Percentiles rank a stretch among this genome's conserved stretches.
phyloP scores from a whole-genome alignment of 2,329 filamentous ascomycete species.

The Nothopassalora personata region DNA sequence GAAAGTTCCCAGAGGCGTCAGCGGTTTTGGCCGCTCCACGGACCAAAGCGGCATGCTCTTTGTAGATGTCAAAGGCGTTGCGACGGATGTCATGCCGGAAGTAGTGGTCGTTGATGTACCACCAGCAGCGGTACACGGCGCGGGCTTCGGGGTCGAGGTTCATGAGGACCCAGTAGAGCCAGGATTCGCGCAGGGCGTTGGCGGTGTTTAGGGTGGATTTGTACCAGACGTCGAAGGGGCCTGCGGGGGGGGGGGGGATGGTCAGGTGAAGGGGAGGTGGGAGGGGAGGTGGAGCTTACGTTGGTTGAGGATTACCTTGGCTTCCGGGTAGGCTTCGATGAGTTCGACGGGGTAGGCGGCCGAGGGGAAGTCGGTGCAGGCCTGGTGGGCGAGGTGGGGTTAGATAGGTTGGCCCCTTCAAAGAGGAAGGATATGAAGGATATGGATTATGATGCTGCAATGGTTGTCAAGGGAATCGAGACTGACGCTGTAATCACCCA shows the following conservation, averaged over 20 bases:
- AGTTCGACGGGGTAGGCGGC: neutral
- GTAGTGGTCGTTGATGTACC: neutral
- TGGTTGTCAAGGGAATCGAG: neutral
- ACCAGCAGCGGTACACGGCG: conserved; percentile 1
- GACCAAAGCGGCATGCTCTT: neutral
- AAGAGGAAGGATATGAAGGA: too few relatives aligned
- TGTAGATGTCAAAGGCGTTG: neutral
- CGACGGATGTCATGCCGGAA: neutral
- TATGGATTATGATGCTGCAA: neutral
- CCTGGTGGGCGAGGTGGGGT: neutral
- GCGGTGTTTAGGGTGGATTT: neutral
- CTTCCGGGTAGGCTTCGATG: conserved; percentile 1
- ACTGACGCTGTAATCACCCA: conserved; percentile 22
- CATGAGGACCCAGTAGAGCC: conserved; percentile 1
- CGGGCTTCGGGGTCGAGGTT: neutral
- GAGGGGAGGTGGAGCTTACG: neutral
- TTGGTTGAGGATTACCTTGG: conserved; percentile 13
- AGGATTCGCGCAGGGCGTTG: neutral
- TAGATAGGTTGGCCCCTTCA: neutral
- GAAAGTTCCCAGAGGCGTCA: neutral
- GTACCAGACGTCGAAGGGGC: neutral
- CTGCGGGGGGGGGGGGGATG: neutral
- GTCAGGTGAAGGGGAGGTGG: neutral
- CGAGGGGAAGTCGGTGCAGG: neutral
- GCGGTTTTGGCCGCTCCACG: neutral